Conservation (phyloP, 192 early-diverging fungal species). For the Rhizophagus sp. region DNA sequence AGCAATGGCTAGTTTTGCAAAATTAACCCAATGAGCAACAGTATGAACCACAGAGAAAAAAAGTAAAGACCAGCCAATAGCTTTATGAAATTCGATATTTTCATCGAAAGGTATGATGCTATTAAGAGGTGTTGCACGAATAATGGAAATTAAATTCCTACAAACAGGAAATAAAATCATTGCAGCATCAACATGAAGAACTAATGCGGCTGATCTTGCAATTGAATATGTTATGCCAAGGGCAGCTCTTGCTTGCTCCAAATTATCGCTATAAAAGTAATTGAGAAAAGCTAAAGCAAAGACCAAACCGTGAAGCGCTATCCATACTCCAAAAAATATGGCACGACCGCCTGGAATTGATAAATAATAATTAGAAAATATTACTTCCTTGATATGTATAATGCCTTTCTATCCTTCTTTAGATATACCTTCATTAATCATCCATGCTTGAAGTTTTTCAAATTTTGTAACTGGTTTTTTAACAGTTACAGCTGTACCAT, state of each 20-base stretch:
- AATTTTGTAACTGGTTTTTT: background rate
- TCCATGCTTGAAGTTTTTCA: constrained; percentile 45
- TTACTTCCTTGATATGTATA: background rate
- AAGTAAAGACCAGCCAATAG: constrained; percentile 64
- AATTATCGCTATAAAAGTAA: constrained; percentile 58
- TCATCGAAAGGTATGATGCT: constrained; percentile 68
- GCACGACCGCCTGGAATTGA: constrained; percentile 34
- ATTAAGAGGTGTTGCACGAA: constrained; percentile 59
- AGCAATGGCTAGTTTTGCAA: constrained; percentile 35
- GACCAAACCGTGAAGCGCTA: constrained; percentile 58
- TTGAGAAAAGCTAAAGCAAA: constrained; percentile 63
- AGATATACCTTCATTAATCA: constrained; percentile 52
- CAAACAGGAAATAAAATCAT: constrained; percentile 84
- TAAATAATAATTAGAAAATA: background rate
- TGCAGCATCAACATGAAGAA: constrained; percentile 71
- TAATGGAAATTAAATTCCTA: constrained; percentile 62
- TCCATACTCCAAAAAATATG: constrained; percentile 55
- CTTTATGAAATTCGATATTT: constrained; percentile 75
- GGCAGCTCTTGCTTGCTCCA: constrained; percentile 44
- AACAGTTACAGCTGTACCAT: background rate
- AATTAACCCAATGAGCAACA: constrained; percentile 59
- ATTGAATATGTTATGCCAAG: constrained; percentile 56
- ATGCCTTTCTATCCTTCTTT: constrained; percentile 25
- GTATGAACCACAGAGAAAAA: constrained; percentile 65
- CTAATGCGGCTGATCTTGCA: constrained; percentile 62